These are phyloP conservation scores for Claviceps pazoutovae DNA, from an alignment of 2,329 filamentous ascomycete species.

Conservation along the genomic window DNA sequence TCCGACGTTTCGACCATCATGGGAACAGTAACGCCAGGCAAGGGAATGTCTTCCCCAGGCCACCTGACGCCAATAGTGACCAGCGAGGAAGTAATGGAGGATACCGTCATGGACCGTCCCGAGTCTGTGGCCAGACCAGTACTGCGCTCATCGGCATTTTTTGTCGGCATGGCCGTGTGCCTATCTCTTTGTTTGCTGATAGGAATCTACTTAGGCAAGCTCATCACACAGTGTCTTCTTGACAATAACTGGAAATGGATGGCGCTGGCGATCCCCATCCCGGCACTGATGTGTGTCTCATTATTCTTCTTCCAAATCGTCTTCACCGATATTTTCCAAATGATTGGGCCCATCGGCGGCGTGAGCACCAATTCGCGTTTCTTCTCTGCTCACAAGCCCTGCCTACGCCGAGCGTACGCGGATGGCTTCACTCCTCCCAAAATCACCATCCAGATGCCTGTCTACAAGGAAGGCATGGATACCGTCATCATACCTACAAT, in stretches of 20 bases:
- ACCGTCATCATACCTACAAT: conserved; percentile 35
- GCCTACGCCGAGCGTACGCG: conserved; percentile 18
- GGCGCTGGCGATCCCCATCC: conserved; percentile 20
- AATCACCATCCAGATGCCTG: conserved; percentile 20
- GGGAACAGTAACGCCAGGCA: conserved; percentile 8
- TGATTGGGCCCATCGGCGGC: conserved; percentile 34
- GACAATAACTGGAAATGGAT: conserved; percentile 24
- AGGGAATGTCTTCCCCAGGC: conserved; percentile 8
- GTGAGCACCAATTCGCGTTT: conserved; percentile 29
- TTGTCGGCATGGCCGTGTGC: conserved; percentile 24
- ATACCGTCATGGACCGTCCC: conserved; percentile 11
- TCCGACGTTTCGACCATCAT: conserved; percentile 9
- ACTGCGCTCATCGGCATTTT: conserved; percentile 21
- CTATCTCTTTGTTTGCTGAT: conserved; percentile 24
- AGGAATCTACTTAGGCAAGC: conserved; percentile 22
- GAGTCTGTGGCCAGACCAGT: conserved; percentile 30
- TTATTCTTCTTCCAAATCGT: conserved; percentile 31
- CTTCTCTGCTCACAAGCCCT: conserved; percentile 26
- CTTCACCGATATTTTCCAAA: conserved; percentile 26
- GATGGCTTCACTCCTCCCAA: conserved; percentile 23
- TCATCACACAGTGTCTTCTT: conserved; percentile 24
- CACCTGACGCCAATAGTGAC: conserved; percentile 8
- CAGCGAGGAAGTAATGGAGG: conserved; percentile 13
- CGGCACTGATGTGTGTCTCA: conserved; percentile 21
- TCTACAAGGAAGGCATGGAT: conserved; percentile 27